Percentiles rank a stretch among this genome's conserved stretches.
phyloP scores from a whole-genome alignment of 257 asterid genomes.

The Nicotiana tomentosiformis region DNA sequence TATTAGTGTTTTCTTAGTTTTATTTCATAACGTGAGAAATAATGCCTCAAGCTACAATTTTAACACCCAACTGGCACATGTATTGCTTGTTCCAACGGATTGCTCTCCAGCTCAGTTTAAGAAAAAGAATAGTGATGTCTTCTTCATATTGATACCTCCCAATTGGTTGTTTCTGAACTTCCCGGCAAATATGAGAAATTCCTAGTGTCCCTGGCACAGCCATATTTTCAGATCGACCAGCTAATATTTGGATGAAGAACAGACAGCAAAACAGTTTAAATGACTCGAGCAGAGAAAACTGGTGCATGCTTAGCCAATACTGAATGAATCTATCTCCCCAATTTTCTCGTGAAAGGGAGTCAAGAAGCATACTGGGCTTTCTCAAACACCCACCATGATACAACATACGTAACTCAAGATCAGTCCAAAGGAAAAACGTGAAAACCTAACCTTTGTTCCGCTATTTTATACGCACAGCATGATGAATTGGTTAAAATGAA shows the following conservation, averaged over 20 bases:
- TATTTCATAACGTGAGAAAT: background rate
- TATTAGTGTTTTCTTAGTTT: background rate
- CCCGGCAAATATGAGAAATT: background rate
- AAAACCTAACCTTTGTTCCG: background rate
- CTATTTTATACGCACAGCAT: background rate
- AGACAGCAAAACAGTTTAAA: background rate
- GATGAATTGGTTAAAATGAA: conserved; percentile 11
- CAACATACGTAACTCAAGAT: background rate
- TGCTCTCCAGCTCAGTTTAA: background rate
- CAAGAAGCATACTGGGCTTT: background rate
- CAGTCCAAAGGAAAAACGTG: background rate
- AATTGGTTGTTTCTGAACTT: background rate
- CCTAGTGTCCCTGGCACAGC: background rate
- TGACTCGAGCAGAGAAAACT: background rate
- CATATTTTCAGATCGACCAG: background rate
- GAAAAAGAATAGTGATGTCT: background rate
- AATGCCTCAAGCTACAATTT: background rate
- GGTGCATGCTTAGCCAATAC: background rate
- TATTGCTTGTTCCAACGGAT: background rate
- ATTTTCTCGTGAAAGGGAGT: background rate
- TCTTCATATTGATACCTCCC: background rate
- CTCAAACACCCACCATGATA: background rate
- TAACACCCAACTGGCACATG: background rate
- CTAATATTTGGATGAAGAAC: background rate
- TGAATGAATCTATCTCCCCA: background rate